Conservation (phyloP, 2,329 filamentous ascomycete species). For the Juglanconis sp. region DNA sequence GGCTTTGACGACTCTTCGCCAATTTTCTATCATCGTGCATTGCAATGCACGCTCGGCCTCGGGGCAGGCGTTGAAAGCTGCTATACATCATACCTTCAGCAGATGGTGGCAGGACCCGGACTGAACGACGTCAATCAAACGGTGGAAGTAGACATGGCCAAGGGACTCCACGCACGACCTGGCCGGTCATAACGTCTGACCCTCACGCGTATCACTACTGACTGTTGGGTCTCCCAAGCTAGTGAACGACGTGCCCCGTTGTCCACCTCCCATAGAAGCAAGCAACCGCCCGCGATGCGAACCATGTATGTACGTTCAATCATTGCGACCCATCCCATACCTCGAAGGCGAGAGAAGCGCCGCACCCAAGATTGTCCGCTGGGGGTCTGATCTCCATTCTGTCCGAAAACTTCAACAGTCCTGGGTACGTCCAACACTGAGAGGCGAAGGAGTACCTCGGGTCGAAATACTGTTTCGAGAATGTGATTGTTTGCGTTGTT, state of each 20-base stretch:
- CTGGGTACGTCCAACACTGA: constrained; percentile 32
- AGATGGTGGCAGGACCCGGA: too few species aligned
- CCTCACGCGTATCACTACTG: too few species aligned
- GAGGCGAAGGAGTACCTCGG: constrained; percentile 35
- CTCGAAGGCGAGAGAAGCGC: constrained; percentile 38
- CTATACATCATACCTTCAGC: too few species aligned
- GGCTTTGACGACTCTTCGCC: not conserved
- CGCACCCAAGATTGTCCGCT: constrained; percentile 52
- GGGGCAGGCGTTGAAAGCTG: too few species aligned
- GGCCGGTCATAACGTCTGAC: too few species aligned
- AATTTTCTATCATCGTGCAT: not conserved
- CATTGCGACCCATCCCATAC: constrained; percentile 48
- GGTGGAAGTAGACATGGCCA: too few species aligned
- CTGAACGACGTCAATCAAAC: too few species aligned
- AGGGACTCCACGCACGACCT: too few species aligned
- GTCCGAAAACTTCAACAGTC: constrained; percentile 43
- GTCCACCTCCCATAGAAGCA: too few species aligned
- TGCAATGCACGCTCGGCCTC: not conserved
- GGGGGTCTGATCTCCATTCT: constrained; percentile 45
- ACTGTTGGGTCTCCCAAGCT: too few species aligned
- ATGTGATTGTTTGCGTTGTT: constrained; percentile 50
- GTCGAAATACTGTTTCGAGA: constrained; percentile 42
- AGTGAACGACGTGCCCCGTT: too few species aligned
- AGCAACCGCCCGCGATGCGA: not conserved
- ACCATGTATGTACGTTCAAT: constrained; percentile 45